A percentile compares a stretch with the other conserved stretches of the same genome.
Evolutionary conservation across 495 filamentous ascomycete genomes (phyloP).

Genomic region (Trichocladium uniseriatum): DNA sequence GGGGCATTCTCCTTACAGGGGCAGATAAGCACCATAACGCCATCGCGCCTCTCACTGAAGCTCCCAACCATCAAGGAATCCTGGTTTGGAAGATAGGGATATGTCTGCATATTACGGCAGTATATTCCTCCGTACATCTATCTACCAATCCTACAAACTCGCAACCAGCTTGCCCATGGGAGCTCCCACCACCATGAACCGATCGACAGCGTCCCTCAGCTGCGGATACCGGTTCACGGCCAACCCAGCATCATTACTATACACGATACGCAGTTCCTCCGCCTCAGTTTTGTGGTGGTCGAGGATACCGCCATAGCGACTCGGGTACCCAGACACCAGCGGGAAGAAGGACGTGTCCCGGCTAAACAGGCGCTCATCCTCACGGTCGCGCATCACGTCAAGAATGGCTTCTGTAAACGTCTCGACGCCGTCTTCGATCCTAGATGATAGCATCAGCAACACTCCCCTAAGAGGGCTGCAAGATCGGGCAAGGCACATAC

Average conservation of each 20-base stretch:
- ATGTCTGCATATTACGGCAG: too few relatives aligned
- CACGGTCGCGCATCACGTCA: background rate
- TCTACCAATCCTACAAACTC: constrained; percentile 2
- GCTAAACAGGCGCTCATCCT: background rate
- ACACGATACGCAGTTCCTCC: constrained; percentile 7
- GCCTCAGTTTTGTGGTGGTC: constrained; percentile 6
- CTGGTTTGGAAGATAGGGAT: too few relatives aligned
- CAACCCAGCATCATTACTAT: constrained; percentile 11
- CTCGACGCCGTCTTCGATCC: constrained; percentile 17
- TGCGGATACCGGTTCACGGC: background rate
- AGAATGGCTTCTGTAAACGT: constrained; percentile 3
- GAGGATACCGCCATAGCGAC: constrained; percentile 11
- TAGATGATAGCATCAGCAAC: background rate
- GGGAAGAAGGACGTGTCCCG: background rate
- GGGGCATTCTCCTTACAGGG: too few relatives aligned
- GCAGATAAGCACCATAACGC: too few relatives aligned
- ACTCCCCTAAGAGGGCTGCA: too few relatives aligned
- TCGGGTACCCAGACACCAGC: background rate
- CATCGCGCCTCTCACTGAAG: too few relatives aligned
- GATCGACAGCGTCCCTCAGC: too few relatives aligned
- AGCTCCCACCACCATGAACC: too few relatives aligned
- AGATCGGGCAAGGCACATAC: background rate
- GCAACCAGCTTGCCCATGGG: background rate
- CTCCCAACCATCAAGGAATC: too few relatives aligned
- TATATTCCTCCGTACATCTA: too few relatives aligned